phyloP scores from a whole-genome alignment of 208 protist species.

The Phytomonas serpens region DNA sequence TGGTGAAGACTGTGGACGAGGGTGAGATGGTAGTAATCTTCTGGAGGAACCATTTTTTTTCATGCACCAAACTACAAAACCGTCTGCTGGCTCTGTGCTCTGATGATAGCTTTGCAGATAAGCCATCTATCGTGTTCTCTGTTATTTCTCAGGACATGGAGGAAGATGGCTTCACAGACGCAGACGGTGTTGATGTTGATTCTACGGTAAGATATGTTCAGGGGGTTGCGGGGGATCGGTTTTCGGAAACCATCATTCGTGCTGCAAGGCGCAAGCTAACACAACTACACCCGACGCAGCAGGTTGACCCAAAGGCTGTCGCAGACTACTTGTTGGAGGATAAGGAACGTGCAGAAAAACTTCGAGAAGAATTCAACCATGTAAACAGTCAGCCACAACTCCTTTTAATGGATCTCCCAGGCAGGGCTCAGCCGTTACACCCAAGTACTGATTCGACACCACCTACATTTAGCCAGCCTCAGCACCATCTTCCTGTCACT shows the following conservation, averaged over 20 bases:
- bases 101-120: constrained; percentile 35
- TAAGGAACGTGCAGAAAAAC: neutral
- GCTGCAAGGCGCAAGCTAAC: constrained; percentile 1
- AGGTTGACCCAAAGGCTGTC: neutral
- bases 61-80: constrained; percentile 23
- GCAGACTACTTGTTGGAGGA: neutral
- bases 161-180: constrained; percentile 26
- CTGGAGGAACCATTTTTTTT: constrained; percentile 53
- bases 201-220: constrained; percentile 18
- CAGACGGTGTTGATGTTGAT: constrained; percentile 25
- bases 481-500: neutral
- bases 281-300: neutral
- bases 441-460: neutral
- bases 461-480: neutral
- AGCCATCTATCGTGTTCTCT: constrained; percentile 29
- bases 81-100: constrained; percentile 26
- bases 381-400: neutral
- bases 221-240: constrained; percentile 24
- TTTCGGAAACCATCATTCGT: constrained; percentile 18
- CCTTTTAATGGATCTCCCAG: neutral
- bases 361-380: neutral
- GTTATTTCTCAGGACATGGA: constrained; percentile 21
- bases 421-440: neutral
- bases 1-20: constrained; percentile 16
- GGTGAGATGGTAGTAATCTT: constrained; percentile 38